Conservation (phyloP, 805 yeast genomes). For the Cyberlindnera mrakii region DNA sequence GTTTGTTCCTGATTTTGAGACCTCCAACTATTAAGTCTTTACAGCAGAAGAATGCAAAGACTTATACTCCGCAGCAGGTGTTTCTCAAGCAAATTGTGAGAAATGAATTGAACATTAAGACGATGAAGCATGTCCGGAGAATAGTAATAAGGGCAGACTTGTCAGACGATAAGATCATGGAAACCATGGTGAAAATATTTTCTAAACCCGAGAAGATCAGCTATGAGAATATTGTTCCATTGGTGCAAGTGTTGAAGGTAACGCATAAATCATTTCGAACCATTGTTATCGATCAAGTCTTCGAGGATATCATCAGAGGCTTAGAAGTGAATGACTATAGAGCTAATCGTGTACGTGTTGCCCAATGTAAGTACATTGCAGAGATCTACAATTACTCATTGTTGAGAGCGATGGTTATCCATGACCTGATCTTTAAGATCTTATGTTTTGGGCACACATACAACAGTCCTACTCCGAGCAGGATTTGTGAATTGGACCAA, state of each 20-base stretch:
- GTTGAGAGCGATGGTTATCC: constrained; percentile 38
- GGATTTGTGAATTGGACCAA: constrained; percentile 42
- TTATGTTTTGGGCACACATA: constrained; percentile 60
- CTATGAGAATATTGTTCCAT: constrained; percentile 44
- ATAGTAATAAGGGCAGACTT: constrained; percentile 42
- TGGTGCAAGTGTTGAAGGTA: constrained; percentile 43
- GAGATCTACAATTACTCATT: constrained; percentile 47
- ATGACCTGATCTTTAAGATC: constrained; percentile 49
- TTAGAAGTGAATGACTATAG: constrained; percentile 59
- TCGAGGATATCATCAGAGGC: constrained; percentile 62
- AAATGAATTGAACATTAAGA: constrained; percentile 39
- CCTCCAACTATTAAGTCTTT: constrained; percentile 44
- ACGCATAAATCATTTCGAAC: constrained; percentile 37
- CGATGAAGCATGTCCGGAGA: constrained; percentile 29
- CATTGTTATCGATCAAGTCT: constrained; percentile 49
- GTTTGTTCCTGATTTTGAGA: constrained; percentile 46
- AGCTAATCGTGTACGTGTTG: constrained; percentile 51
- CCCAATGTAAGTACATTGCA: constrained; percentile 55
- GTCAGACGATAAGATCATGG: constrained; percentile 29
- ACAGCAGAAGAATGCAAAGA: constrained; percentile 15
- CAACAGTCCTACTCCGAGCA: constrained; percentile 46
- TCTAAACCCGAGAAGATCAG: constrained; percentile 55
- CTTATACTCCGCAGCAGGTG: constrained; percentile 36
- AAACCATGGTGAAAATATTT: constrained; percentile 36
- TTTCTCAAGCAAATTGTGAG: constrained; percentile 47